These are phyloP conservation scores for Colletotrichum navitas DNA, from an alignment of 2,329 filamentous ascomycete genomes.

Conservation along the genomic window DNA sequence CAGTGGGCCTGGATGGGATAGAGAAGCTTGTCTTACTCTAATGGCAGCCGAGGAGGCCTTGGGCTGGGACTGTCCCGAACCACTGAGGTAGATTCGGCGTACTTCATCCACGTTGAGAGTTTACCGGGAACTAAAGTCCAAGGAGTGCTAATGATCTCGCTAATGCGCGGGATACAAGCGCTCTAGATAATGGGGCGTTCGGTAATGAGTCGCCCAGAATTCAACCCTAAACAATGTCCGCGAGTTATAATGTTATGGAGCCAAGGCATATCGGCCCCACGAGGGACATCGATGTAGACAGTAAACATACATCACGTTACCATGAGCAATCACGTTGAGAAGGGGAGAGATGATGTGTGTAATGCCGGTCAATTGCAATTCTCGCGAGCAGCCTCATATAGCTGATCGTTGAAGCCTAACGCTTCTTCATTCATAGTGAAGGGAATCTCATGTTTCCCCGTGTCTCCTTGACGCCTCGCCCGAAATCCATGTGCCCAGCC, in stretches of 20 bases:
- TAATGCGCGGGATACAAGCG: too few relatives aligned
- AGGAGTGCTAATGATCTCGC: neutral
- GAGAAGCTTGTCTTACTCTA: slow-evolving; percentile 62
- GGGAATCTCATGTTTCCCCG: neutral
- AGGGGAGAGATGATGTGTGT: neutral
- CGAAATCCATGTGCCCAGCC: neutral
- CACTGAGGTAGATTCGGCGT: slow-evolving; percentile 53
- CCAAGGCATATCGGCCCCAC: neutral
- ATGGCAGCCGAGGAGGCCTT: slow-evolving; percentile 54
- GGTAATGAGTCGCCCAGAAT: neutral
- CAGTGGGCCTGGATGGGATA: slow-evolving; percentile 60
- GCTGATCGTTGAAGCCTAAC: neutral
- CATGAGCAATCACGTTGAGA: neutral
- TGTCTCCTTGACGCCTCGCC: neutral
- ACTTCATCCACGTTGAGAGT: neutral
- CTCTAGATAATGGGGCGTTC: neutral
- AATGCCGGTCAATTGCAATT: neutral
- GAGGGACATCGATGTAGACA: too few relatives aligned
- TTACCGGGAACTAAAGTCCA: neutral
- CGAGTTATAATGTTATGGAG: too few relatives aligned
- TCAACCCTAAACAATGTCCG: neutral
- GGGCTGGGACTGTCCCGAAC: slow-evolving; percentile 57
- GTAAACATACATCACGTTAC: neutral
- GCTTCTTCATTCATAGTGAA: neutral
- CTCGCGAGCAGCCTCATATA: slow-evolving; percentile 1